Base-by-base conservation (phyloP, 208 protist species). In the Leishmania lainsoni region DNA sequence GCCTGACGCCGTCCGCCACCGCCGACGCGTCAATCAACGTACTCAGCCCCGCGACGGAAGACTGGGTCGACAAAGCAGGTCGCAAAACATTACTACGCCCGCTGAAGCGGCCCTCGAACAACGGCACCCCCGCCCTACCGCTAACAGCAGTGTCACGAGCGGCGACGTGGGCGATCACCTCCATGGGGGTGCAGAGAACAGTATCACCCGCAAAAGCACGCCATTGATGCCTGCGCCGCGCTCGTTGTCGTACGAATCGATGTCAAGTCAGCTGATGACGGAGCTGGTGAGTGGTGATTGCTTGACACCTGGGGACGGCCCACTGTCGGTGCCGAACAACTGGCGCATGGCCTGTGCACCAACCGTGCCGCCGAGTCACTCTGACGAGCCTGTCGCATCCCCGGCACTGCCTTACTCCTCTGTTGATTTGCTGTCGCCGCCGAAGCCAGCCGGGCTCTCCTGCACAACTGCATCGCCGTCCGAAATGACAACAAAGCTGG, bases 291-390 rank as follows among this genome's bases (percentile, higher is more conserved):
- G 73, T n/a, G 76, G 76, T 12, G 61, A 16, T 20, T 59, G 76
- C 5, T 45, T 71, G 42, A 71, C 42, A 39, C 49, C 76, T 4
- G 63, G 45, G 14, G 63, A 72, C 5, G 76, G 63, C 35, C 82
- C 82, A 12, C 71, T 86, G 65, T 86, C 82, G 58, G 76, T 81
- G 78, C 77, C 78, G 66, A 66, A 82, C 63, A 78, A 72, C 78
- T 86, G 82, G 82, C 78, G 35, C 6, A 58, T 65, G 3, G 82
- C 78, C 51, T 77, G 63, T 56, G 82, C 82, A 26, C 82, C 82
- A 26, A 86, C 82, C 16, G 82, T 86, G 66, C 82, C 82, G 35
- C 82, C 82, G 49, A 86, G 82, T 45, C 78, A 81, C 35, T 71
- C 78, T 2, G 82, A 86, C 48, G 74, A 75, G 32, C 66, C 76